Conservation (phyloP, 306 rosid genomes). For the Acacia melanoxylon region DNA sequence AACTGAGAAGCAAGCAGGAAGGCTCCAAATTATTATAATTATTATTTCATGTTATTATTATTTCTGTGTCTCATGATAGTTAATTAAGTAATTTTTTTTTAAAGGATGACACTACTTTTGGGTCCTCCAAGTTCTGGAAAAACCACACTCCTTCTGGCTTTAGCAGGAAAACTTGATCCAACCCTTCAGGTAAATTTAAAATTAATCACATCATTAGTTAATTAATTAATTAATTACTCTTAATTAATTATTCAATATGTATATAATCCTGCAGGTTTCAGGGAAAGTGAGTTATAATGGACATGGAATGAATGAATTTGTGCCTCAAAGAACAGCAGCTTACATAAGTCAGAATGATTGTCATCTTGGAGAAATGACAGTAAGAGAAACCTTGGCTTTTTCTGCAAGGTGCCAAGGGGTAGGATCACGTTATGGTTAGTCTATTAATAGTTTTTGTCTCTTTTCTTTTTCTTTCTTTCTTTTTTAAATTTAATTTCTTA, state of each 20-base stretch:
- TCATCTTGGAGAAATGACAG: conserved; percentile 57
- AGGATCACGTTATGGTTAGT: conserved; percentile 56
- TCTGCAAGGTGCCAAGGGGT: conserved; percentile 66
- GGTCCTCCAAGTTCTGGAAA: conserved; percentile 90
- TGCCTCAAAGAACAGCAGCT: conserved; percentile 52
- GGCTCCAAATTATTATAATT: background rate
- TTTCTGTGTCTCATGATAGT: background rate
- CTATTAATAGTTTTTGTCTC: background rate
- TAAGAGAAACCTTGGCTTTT: conserved; percentile 57
- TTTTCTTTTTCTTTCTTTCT: background rate
- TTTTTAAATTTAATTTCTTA: background rate
- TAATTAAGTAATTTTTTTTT: background rate
- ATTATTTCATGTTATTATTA: background rate
- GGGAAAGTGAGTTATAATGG: conserved; percentile 59
- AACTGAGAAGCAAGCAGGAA: background rate
- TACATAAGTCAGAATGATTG: conserved; percentile 53
- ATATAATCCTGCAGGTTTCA: conserved; percentile 22
- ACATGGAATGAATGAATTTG: conserved; percentile 50
- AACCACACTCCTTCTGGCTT: conserved; percentile 68
- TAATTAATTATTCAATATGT: background rate
- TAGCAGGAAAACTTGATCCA: conserved; percentile 64
- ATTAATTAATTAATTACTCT: background rate
- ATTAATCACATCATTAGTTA: background rate
- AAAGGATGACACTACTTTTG: conserved; percentile 72
- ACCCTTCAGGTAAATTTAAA: conserved; percentile 44